Conservation (phyloP, 208 protist species). For the Endotrypanum monterogeii region DNA sequence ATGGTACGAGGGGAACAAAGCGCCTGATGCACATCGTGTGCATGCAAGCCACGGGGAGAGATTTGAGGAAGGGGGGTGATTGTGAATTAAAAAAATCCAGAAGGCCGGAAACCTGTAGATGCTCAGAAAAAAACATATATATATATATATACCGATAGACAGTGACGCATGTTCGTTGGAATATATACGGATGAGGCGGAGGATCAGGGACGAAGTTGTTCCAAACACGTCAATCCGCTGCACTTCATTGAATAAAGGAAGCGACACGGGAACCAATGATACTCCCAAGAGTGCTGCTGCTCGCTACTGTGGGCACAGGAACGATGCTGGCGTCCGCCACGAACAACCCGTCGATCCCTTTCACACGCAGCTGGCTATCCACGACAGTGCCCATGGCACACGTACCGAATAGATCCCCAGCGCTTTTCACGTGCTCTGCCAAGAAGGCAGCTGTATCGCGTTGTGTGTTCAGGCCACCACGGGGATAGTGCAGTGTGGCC, state of each 20-base stretch:
- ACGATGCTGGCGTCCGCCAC: conserved; percentile 78
- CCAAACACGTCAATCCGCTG: neutral
- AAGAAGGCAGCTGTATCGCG: conserved; percentile 60
- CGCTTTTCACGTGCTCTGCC: conserved; percentile 40
- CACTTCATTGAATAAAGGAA: conserved; percentile 22
- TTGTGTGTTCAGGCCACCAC: conserved; percentile 42
- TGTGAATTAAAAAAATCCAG: too few species aligned
- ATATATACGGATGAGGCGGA: too few species aligned
- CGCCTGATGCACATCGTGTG: too few species aligned
- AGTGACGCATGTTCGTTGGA: neutral
- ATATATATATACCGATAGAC: too few species aligned
- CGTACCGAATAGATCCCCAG: conserved; percentile 63
- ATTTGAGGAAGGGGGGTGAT: neutral
- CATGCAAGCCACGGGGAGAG: too few species aligned
- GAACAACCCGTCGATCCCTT: conserved; percentile 52
- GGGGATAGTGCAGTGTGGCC: conserved; percentile 41
- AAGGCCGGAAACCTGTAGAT: too few species aligned
- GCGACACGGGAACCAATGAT: conserved; percentile 64
- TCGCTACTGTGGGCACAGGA: conserved; percentile 66
- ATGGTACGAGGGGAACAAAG: too few species aligned
- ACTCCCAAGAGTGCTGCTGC: conserved; percentile 53
- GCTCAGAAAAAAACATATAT: too few species aligned
- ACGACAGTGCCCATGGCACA: conserved; percentile 76
- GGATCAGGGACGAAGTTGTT: neutral
- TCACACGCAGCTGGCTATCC: conserved; percentile 48